phyloP scores from a whole-genome alignment of 768 basidiomycete species.

The Auricularia sp. region DNA sequence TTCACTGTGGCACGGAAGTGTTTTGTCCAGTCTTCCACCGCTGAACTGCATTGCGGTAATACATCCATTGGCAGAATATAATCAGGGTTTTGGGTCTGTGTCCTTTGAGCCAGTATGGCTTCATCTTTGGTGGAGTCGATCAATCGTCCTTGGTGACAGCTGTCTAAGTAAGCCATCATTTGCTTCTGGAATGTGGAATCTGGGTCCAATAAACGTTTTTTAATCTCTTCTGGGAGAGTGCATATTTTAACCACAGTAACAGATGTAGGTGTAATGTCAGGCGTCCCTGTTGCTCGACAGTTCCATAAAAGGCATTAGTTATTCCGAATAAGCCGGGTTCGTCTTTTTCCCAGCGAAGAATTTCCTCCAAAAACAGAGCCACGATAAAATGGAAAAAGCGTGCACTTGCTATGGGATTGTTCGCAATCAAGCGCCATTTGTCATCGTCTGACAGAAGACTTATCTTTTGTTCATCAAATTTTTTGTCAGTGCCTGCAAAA shows the following conservation, averaged over 20 bases:
- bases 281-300: constrained; percentile 11
- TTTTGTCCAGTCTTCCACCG: neutral
- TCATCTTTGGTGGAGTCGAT: constrained; percentile 14
- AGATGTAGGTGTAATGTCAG: constrained; percentile 17
- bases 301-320: constrained; percentile 12
- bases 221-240: constrained; percentile 24
- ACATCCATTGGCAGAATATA: neutral
- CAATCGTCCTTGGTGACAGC: constrained; percentile 24
- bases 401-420: constrained; percentile 1
- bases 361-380: neutral
- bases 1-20: constrained; percentile 17
- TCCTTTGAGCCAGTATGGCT: constrained; percentile 4
- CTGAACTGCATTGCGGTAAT: neutral
- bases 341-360: neutral
- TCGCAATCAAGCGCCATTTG: neutral
- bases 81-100: neutral
- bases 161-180: constrained; percentile 24
- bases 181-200: constrained; percentile 17
- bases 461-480: constrained; percentile 10
- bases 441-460: constrained; percentile 6
- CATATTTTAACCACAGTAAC: constrained; percentile 11
- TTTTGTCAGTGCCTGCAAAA: constrained; percentile 19
- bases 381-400: constrained; percentile 4
- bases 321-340: constrained; percentile 15
- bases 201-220: constrained; percentile 17